Conservation (phyloP, 495 filamentous ascomycete genomes). For the Oidiodendron maius region DNA sequence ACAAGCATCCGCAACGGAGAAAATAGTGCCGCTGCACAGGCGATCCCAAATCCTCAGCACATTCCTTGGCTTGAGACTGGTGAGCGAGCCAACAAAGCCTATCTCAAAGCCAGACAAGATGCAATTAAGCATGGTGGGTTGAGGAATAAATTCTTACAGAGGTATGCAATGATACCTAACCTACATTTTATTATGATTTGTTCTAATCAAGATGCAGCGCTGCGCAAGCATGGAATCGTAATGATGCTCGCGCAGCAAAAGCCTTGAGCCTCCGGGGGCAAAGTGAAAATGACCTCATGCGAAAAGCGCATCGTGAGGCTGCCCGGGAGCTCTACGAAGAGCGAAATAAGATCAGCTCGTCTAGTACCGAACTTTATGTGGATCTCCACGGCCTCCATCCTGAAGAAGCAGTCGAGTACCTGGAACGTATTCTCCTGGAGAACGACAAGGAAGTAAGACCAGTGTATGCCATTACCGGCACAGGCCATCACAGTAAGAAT, state of each 20-base stretch:
- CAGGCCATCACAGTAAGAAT: conserved; percentile 96
- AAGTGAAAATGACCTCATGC: conserved; percentile 94
- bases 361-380: conserved; percentile 74
- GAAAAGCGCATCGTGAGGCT: conserved; percentile 92
- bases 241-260: conserved; percentile 93
- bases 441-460: conserved; percentile 67
- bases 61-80: conserved; percentile 98
- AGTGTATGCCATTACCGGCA: conserved; percentile 93
- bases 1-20: conserved; percentile 57
- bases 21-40: conserved; percentile 70
- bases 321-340: conserved; percentile 90
- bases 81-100: conserved; percentile 82
- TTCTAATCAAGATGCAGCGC: conserved; percentile 51
- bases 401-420: conserved; percentile 93
- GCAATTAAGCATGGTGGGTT: conserved; percentile 94
- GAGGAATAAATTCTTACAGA: conserved; percentile 95
- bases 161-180: conserved; percentile 41
- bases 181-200: background rate
- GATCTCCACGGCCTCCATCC: conserved; percentile 96
- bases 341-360: conserved; percentile 67
- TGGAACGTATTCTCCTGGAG: conserved; percentile 79
- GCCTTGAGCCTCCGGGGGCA: conserved; percentile 90
- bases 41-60: conserved; percentile 82
- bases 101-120: conserved; percentile 87
- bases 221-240: conserved; percentile 99